These are phyloP conservation scores for Drechslerella coelobrocha DNA, from an alignment of 2,329 filamentous ascomycete species.

Conservation along the genomic window DNA sequence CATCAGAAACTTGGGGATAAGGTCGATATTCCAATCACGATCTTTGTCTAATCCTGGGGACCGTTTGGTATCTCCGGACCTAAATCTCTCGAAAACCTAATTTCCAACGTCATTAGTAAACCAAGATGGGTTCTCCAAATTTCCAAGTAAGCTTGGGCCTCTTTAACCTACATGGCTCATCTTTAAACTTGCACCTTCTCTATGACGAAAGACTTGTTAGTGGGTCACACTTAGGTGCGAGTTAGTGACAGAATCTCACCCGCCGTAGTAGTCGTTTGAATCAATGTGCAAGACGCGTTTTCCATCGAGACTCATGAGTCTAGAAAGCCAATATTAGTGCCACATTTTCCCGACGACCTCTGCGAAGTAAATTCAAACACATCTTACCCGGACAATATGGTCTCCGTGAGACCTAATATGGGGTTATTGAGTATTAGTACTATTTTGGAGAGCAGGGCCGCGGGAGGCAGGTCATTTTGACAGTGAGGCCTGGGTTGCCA, in stretches of 20 bases:
- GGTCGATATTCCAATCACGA: slow-evolving; percentile 86
- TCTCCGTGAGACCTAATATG: slow-evolving; percentile 39
- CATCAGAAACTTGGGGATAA: slow-evolving; percentile 98
- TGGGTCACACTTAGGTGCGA: neutral
- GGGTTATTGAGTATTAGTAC: slow-evolving; percentile 21
- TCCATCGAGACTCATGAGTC: slow-evolving; percentile 96
- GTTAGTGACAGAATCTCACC: slow-evolving; percentile 65
- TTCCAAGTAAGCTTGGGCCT: neutral
- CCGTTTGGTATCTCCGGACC: slow-evolving; percentile 29
- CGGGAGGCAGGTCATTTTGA: neutral
- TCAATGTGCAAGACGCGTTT: slow-evolving; percentile 99
- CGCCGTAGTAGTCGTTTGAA: slow-evolving; percentile 97
- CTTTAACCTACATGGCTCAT: slow-evolving; percentile 76
- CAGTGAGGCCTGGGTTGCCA: too few relatives aligned
- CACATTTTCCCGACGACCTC: slow-evolving; percentile 2
- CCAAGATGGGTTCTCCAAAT: slow-evolving; percentile 36
- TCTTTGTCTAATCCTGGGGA: slow-evolving; percentile 40
- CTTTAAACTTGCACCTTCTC: slow-evolving; percentile 95
- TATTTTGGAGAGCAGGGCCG: slow-evolving; percentile 3
- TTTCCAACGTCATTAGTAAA: slow-evolving; percentile 27
- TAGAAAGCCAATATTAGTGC: slow-evolving; percentile 57
- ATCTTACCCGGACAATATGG: slow-evolving; percentile 85
- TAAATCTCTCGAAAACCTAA: slow-evolving; percentile 44
- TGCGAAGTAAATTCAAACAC: neutral
- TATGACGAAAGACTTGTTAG: slow-evolving; percentile 57